Base-by-base conservation (phyloP, 2,329 filamentous ascomycete species). In the Paecilomyces formosus region DNA sequence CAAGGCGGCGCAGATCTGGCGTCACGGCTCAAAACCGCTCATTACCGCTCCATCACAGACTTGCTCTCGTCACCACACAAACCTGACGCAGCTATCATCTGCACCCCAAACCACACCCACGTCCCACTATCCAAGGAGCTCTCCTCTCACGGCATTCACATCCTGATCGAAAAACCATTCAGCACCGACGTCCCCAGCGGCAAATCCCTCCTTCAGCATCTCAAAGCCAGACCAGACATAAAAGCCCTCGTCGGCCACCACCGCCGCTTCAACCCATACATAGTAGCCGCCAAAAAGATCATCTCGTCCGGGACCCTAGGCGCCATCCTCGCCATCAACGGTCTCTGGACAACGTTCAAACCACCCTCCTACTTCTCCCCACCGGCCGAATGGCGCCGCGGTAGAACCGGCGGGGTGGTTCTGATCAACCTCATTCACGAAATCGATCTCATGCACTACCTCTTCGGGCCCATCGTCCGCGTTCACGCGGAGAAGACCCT, bases 361-460 rank as follows among this genome's bases (percentile, higher is more conserved):
- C 81, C 82, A 0, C 53, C 64, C 0, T 58, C 70, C 0, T 86
- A 86, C 68, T 86, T 82, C 61, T 71, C 76, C 1, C 62, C 75
- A 0, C 77, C 77, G 0, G 70, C 72, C 0, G 75, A 77, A 45
- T 85, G 83, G 82, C 75, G 81, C 13, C 72, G 75, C 6, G 64
- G 69, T 2, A 68, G 65, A 4, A 66, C 72, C 2, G 79, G 78
- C 1, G 83, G 82, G 0, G 78, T 80, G 0, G 70, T 85, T 7
- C 70, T 81, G 2, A 85, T 85, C 60, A 86, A 86, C 64, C 70
- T 86, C 51, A 78, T 85, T n/a, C 83, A 86, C 63, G 84, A 86
- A 55, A 72, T 86, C 45, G 84, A 86, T 60, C 70, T 85, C 0
- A 70, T 86, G 18, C 82, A 85, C 53, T 79, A 81, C 66, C 70